Conservation (phyloP, 345 rosid species). For the Noccaea caerulescens region DNA sequence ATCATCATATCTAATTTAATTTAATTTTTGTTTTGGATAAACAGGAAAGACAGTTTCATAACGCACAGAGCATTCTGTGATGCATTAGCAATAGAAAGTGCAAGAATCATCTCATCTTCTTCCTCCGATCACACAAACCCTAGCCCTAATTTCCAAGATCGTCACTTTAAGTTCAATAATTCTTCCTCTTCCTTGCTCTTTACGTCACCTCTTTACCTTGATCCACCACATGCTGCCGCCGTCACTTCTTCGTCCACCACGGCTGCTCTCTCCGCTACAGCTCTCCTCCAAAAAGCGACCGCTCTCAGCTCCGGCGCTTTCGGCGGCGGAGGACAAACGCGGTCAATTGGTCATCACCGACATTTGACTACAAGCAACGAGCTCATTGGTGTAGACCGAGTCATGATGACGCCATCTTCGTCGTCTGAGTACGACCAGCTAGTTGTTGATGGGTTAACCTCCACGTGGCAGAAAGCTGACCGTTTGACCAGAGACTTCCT, state of each 20-base stretch:
- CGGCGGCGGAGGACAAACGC: conserved; percentile 40
- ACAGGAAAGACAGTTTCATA: conserved; percentile 88
- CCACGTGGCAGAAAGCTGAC: conserved; percentile 71
- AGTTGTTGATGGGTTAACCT: conserved; percentile 42
- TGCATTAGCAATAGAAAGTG: conserved; percentile 81
- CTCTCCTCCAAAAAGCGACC: conserved; percentile 90
- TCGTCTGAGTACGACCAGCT: conserved; percentile 44
- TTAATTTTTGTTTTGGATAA: background rate
- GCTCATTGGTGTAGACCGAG: conserved; percentile 27
- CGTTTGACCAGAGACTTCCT: conserved; percentile 79
- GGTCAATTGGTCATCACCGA: conserved; percentile 46
- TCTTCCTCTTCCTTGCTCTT: conserved; percentile 39
- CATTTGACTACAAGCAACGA: conserved; percentile 39
- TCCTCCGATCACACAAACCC: conserved; percentile 49
- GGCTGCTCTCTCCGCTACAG: conserved; percentile 75
- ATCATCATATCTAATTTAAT: background rate
- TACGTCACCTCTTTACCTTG: conserved; percentile 42
- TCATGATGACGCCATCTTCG: conserved; percentile 40
- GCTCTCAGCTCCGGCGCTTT: conserved; percentile 49
- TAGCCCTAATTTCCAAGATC: conserved; percentile 44
- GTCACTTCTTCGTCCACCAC: conserved; percentile 42
- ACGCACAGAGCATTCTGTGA: conserved; percentile 92
- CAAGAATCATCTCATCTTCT: conserved; percentile 51
- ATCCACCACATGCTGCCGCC: conserved; percentile 40
- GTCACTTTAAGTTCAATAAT: conserved; percentile 7